Evolutionary conservation across 805 yeast genomes (phyloP).

Genomic region (Deakozyma indianensis): DNA sequence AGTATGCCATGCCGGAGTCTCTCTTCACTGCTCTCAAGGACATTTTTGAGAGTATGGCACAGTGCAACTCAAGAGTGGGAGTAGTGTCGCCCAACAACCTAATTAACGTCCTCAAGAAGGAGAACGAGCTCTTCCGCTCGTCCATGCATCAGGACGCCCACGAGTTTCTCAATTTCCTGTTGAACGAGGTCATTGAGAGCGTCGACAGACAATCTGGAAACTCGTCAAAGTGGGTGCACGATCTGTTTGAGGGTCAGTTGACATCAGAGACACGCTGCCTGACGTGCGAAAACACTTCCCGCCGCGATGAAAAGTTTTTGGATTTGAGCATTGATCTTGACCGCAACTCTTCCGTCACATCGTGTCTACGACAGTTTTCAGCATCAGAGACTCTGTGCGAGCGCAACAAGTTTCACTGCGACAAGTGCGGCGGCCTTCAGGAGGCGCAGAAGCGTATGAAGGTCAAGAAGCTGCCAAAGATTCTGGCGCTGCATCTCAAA

Average conservation of each 20-base stretch:
- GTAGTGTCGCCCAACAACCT: conserved; percentile 72
- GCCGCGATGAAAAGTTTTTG: conserved; percentile 72
- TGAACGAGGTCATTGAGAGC: conserved; percentile 53
- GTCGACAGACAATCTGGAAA: conserved; percentile 18
- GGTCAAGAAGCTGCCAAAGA: conserved; percentile 59
- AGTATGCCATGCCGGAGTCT: conserved; percentile 35
- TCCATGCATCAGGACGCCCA: conserved; percentile 98
- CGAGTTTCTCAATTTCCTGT: conserved; percentile 77
- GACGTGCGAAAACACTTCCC: conserved; percentile 70
- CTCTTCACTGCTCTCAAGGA: conserved; percentile 65
- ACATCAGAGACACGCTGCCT: conserved; percentile 84
- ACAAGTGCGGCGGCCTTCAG: conserved; percentile 75
- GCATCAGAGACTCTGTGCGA: conserved; percentile 76
- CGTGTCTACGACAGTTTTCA: conserved; percentile 68
- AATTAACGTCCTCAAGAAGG: conserved; percentile 61
- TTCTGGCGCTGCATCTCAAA: conserved; percentile 73
- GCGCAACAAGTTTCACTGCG: conserved; percentile 86
- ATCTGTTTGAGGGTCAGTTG: conserved; percentile 69
- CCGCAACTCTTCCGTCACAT: conserved; percentile 57
- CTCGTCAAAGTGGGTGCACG: conserved; percentile 35
- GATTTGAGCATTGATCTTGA: conserved; percentile 80
- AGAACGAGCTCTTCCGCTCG: conserved; percentile 73
- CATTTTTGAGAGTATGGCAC: conserved; percentile 69
- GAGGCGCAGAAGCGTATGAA: conserved; percentile 89
- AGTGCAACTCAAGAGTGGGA: conserved; percentile 54